Conservation (phyloP, 2,329 filamentous ascomycete species). For the Ceratocystis papillata region DNA sequence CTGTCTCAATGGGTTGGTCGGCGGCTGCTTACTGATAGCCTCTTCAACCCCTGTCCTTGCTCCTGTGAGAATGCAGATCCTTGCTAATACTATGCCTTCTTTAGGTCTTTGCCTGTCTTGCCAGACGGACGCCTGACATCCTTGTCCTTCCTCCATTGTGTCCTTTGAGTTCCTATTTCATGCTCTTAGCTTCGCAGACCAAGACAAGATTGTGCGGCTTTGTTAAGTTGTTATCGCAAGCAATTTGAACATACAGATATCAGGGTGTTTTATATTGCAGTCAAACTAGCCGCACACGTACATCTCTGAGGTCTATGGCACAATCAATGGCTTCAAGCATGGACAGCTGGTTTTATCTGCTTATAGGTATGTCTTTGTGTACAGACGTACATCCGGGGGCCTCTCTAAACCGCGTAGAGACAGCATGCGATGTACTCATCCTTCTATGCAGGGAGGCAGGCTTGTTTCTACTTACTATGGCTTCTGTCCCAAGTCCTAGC, state of each 20-base stretch:
- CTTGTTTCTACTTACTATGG: not conserved
- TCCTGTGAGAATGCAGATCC: constrained; percentile 3
- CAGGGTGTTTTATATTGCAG: too few species aligned
- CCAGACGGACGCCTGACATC: not conserved
- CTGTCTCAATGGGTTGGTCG: not conserved
- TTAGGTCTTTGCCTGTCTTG: not conserved
- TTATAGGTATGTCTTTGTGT: not conserved
- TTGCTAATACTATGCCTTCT: constrained; percentile 3
- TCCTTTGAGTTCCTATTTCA: constrained; percentile 2
- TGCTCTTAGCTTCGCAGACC: not conserved
- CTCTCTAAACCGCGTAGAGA: not conserved
- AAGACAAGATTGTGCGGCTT: not conserved
- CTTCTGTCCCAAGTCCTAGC: not conserved
- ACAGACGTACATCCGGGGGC: not conserved
- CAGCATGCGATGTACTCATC: not conserved
- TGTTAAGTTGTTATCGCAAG: not conserved
- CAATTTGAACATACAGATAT: not conserved
- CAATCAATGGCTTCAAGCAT: not conserved
- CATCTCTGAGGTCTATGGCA: not conserved
- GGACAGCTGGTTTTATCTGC: not conserved
- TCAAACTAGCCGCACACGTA: not conserved
- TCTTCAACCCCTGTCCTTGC: not conserved
- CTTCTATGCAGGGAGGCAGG: not conserved
- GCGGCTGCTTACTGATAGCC: not conserved
- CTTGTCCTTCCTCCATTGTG: not conserved